Evolutionary conservation across 2,329 filamentous ascomycete genomes (phyloP).

Genomic region (Exophiala sp.): DNA sequence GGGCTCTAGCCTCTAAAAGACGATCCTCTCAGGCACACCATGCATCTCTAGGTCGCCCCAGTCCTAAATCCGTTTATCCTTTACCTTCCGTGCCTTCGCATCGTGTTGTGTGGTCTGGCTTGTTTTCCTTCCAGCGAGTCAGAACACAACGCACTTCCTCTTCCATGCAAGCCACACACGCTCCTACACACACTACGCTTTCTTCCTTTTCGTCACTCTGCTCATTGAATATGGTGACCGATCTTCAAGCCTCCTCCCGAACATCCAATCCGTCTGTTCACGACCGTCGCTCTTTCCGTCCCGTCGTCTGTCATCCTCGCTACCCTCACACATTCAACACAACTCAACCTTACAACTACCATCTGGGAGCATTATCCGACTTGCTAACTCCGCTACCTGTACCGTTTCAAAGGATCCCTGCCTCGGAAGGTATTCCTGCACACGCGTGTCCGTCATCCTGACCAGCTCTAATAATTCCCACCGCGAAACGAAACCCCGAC

Average conservation of each 20-base stretch:
- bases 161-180: neutral
- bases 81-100: too few relatives aligned
- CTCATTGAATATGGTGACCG: neutral
- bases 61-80: too few relatives aligned
- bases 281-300: conserved; percentile 29
- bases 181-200: conserved; percentile 5
- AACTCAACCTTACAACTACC: neutral
- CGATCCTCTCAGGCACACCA: too few relatives aligned
- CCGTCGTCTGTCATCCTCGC: conserved; percentile 18
- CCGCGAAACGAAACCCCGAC: conserved; percentile 5
- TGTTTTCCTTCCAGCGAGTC: too few relatives aligned
- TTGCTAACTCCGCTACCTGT: conserved; percentile 2
- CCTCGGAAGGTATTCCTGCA: conserved; percentile 1
- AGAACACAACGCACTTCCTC: neutral
- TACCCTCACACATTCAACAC: neutral
- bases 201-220: conserved; percentile 13
- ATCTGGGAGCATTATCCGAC: conserved; percentile 8
- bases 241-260: conserved; percentile 5
- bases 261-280: neutral
- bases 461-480: conserved; percentile 4
- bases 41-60: too few relatives aligned
- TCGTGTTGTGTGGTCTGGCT: too few relatives aligned
- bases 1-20: too few relatives aligned
- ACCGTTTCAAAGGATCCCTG: conserved; percentile 22
- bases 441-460: conserved; percentile 14